Base-by-base conservation (phyloP, 768 basidiomycete species). In the Kwoniella dejecticola region DNA sequence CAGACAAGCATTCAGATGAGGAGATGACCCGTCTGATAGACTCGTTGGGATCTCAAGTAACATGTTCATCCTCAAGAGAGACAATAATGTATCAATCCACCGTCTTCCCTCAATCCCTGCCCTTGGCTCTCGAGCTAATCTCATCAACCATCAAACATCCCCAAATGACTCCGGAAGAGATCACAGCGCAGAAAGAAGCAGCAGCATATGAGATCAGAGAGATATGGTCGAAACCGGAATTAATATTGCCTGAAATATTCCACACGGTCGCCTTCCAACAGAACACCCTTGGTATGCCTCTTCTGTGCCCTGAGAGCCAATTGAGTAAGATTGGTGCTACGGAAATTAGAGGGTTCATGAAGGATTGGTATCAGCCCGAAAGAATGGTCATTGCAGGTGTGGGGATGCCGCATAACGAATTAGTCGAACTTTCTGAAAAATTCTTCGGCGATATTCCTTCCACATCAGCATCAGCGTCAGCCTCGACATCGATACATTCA, bases 51-150 rank as follows among this genome's bases (percentile, higher is more conserved):
- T 91, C 92, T 15, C 91, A 95, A 80, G 92, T 98, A 60, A 83
- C 89, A 79, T 92, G 89, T 74, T 88, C 91, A 17, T 90, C 91
- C 17, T 88, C 91, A 1, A 84, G 96, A 46, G 96, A 99, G 78
- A 85, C 91, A 21, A 92, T 97, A 74, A 91, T 96, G 89, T 99
- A 98, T 77, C 96, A 98, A 80, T 95, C 95, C 11, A 91, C 92
- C 38, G 89, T 95, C 77, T 94, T 93, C 74, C 87, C 91, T 67
- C 82, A 86, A 63, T 86, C 86, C 40, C 90, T 93, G 1, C 86
- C 89, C 1, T 82, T 86, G 6, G 91, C 92, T 11, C 77, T 99
- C 50, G 88, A 89, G 26, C 85, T 98, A 64, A 90, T 99, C 62
- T 85, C 94, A 31, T 94, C 97, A 79, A 95, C 94, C 15, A 87